Evolutionary conservation across 441 rosid genomes (phyloP), one percentile per base, ranked within the genome.

Genomic region (Raphanus hybrid): DNA sequence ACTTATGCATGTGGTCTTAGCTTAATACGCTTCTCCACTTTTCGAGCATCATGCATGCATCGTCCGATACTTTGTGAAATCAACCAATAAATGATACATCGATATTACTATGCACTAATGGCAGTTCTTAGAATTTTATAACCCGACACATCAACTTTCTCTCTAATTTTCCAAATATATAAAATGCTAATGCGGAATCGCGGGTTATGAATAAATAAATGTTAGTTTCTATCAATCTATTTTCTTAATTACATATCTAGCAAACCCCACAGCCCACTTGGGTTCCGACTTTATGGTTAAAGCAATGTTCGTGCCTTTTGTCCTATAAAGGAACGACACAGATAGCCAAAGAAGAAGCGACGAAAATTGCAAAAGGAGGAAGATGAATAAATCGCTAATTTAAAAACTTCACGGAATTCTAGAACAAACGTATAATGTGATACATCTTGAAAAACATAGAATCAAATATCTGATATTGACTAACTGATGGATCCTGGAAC

Each of bases 261-360:
- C 64, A 54, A 79, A 77, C 65, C 82, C 89, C 87, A 80, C 85
- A 66, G 1, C 67, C 86, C 88, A 87, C 84, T 81, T 57, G 80
- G 83, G 87, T 77, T 75, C 69, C 83, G 71, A 81, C 89, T 88
- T 87, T 89, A 70, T 73, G 84, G 43, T 7, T 39, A 83, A 84
- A 86, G 90, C 84, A 83, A 86, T 83, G 59, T 82, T 83, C 81
- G 85, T 82, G 88, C 82, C 29, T 74, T 79, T 83, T 91, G 94
- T 88, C 87, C 82, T 74, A 71, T 59, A 85, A 88, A 84, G 87
- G 81, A 86, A 88, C 41, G 83, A 84, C 77, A 80, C 71, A 59
- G 82, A 77, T 79, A 78, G 76, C 78, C 61, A 23, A 35, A 59
- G 43, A 34, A 57, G 2, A 23, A 48, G 23, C 20, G 12, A 35